Evolutionary conservation across 75 land plant genomes (phyloP), one percentile per base, ranked within the genome.

Genomic region (Sequoia sempervirens): DNA sequence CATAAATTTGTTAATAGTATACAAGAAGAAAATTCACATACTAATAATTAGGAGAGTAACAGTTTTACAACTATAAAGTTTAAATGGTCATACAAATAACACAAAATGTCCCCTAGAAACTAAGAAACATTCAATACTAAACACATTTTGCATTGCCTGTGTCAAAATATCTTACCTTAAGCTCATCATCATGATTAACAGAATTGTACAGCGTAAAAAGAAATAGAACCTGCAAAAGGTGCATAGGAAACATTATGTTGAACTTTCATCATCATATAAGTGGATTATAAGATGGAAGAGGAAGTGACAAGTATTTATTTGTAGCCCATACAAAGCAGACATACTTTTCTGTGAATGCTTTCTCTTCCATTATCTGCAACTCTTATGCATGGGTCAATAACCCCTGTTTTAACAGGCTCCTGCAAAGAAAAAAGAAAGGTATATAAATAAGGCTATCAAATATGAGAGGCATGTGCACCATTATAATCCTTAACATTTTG

Each of bases 301-400:
- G 30, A 80, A 46, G 10, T 23, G 14, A 80, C 1, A 47, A 47
- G 53, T 34, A 14, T 26, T 26, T 28, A 28, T 12, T 47, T 41
- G 50, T 28, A 23, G 9, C 12, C 34, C 50, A 80, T 13, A 23
- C 32, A 80, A 23, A 30, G 3, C 5, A 81, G 11, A 47, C 88
- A 18, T 91, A 95, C 99, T 82, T 88, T 90, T 79, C 91, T 92
- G 46, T 90, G 87, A 54, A 91, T 53, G 82, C 80, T 90, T 85
- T 93, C 94, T 82, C 96, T 89, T 74, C 97, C 99, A 85, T 92
- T 94, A 73, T 96, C 97, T 26, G 87, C 86, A 2, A 96, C 96
- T 18, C 95, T 89, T 78, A 93, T 90, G 86, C 88, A 91, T 12
- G 91, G 90, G 82, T 96, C 93, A 66, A 96, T 91, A 18, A 88